Conservation (phyloP, 148 eudicot species). For the Chenopodium berlandieri region DNA sequence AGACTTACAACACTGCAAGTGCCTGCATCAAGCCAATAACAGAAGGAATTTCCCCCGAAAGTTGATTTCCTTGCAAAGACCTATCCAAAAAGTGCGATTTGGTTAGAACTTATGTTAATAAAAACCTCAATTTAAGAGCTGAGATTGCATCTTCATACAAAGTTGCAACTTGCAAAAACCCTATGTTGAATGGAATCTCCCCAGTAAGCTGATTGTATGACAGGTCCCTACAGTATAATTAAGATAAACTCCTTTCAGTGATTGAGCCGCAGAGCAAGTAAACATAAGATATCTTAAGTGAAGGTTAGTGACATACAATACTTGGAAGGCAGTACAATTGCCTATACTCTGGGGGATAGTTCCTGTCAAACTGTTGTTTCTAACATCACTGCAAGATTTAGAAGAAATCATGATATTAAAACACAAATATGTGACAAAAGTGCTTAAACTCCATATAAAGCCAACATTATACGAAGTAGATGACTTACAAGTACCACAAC, state of each 20-base stretch:
- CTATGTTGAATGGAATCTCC: slow-evolving; percentile 90
- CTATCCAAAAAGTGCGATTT: slow-evolving; percentile 26
- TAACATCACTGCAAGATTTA: slow-evolving; percentile 67
- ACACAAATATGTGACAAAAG: background rate
- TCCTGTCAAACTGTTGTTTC: slow-evolving; percentile 93
- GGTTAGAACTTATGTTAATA: background rate
- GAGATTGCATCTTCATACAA: slow-evolving; percentile 49
- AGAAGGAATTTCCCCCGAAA: slow-evolving; percentile 79
- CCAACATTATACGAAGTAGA: background rate
- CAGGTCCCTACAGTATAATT: slow-evolving; percentile 59
- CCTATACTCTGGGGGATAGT: slow-evolving; percentile 63
- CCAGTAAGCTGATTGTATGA: slow-evolving; percentile 89
- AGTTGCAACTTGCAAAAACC: slow-evolving; percentile 98
- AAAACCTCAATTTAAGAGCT: background rate
- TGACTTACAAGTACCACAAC: slow-evolving; percentile 98
- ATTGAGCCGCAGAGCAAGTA: background rate
- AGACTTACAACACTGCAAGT: slow-evolving; percentile 90
- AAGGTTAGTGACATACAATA: slow-evolving; percentile 63
- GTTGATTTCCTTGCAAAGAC: slow-evolving; percentile 86
- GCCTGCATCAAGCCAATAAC: slow-evolving; percentile 99
- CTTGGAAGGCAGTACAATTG: slow-evolving; percentile 95
- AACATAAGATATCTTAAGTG: background rate
- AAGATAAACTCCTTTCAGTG: slow-evolving; percentile 5
- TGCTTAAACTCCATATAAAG: background rate
- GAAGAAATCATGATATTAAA: background rate